Evolutionary conservation across 495 filamentous ascomycete genomes (phyloP), one percentile per base, ranked within the genome.

Genomic region (Podospora tetraspora): DNA sequence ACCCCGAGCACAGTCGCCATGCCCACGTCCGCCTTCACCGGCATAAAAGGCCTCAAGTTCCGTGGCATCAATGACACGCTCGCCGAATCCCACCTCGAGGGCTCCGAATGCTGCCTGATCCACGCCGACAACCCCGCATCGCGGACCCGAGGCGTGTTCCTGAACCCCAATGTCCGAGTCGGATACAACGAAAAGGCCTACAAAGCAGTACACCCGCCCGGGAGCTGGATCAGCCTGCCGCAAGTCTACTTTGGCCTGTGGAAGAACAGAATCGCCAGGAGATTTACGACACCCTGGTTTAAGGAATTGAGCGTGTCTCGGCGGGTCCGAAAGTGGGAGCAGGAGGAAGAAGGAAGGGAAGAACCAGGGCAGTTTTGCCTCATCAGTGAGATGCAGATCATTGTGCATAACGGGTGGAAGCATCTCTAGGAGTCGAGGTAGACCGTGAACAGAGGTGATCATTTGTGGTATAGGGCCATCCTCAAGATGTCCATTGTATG

Each of bases 301-400:
- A 74, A 78, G 66, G 72, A 76, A 76, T 9, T 76, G 77, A 22
- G 71, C 74, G 74, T 72, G 68, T 58, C 72, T 4, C 76, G 86
- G 29, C 77, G 72, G 9, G 72, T 80, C 10, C 74, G 80, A 59
- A 60, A 85, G 19, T 75, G 79, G 61, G 76, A 75, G 56, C 83
- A 83, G 80, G 63, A 75, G 59, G 74, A 75, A 30, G 76, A 77
- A 56, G 78, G 73, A 23, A 65, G 70, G 63, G 72, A 79, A 57
- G 88, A 91, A 69, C 81, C 75, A 1, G 89, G 86, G n/a, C 79
- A 79, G 59, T 83, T 85, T 61, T 95, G 92, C 74, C 79, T 93
- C 65, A 86, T 94, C 62, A 88, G 94, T 78, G 91, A 93, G 80
- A 94, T 94, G 92, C 92, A 95, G 76, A 85, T 95, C 52, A 79